Base-by-base conservation (phyloP, 768 basidiomycete genomes). In the Russula lepida region DNA sequence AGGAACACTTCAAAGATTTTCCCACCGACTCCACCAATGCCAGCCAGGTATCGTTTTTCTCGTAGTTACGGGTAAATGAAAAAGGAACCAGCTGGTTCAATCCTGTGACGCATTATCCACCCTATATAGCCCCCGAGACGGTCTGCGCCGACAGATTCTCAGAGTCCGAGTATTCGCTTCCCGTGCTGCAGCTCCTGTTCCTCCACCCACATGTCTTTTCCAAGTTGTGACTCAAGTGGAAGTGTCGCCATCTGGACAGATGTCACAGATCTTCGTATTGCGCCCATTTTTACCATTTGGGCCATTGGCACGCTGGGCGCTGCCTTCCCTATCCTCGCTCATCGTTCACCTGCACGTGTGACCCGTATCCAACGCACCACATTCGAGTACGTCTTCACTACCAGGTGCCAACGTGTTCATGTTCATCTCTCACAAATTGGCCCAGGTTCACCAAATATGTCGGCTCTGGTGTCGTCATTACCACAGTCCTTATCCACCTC, bases 221-320 rank as follows among this genome's bases (percentile, higher is more conserved):
- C 43, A n/a, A 67, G 70, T 54, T 89, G 86, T 70, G 78, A 79
- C 47, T 67, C 72, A 9, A 80, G 80, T 19, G 80, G 81, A 37
- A 81, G 81, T n/a, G 75, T 76, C 23, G 71, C 81, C 64, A 72
- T 76, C 3, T 74, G 78, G 62, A 71, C 78, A 6, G n/a, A n/a
- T n/a, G n/a, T n/a, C n/a, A n/a, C n/a, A n/a, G 70, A 75, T 32
- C 74, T 92, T 47, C 81, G 90, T 3, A 76, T 92, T 48, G 89
- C 80, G 0, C 81, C 88, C 21, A 71, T 92, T 64, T 92, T 92
- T 73, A 77, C 92, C 67, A 82, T 92, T 69, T 76, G 89, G 60
- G 69, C 75, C 6, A 80, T 82, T 25, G 86, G 87, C 2, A 72
- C 74, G 11, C 64, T 70, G 8, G 88, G 89, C 21, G 81, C 88